phyloP scores from a whole-genome alignment of 768 basidiomycete species.

The Kondoa subrosea region DNA sequence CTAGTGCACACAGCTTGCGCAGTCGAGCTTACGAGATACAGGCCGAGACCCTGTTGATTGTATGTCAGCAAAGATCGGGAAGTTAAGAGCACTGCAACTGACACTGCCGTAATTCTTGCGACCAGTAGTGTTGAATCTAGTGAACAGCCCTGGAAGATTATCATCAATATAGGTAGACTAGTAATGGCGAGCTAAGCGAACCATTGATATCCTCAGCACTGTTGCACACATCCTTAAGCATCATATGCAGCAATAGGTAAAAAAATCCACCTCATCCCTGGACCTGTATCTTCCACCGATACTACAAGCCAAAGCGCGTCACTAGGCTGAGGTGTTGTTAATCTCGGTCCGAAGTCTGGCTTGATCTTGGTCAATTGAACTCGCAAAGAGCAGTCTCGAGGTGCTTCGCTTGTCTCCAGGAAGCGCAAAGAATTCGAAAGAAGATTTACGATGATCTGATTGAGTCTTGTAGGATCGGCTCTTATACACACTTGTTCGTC shows the following conservation, averaged over 20 bases:
- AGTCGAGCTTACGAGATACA: slow-evolving; percentile 3
- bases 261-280: slow-evolving; percentile 13
- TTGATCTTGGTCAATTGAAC: background rate
- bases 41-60: slow-evolving; percentile 8
- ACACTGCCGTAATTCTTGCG: background rate
- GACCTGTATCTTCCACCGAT: slow-evolving; percentile 9
- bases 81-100: no score
- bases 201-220: slow-evolving; percentile 4
- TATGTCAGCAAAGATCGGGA: no score
- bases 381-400: slow-evolving; percentile 2
- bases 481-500: background rate
- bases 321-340: background rate
- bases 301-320: slow-evolving; percentile 10
- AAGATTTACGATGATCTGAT: slow-evolving; percentile 15
- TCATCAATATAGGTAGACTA: no score
- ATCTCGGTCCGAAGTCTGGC: slow-evolving; percentile 2
- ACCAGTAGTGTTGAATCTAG: slow-evolving; percentile 11
- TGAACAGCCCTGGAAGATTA: no score
- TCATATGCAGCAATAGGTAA: no score
- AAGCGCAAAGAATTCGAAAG: slow-evolving; percentile 14
- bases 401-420: slow-evolving; percentile 6
- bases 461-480: slow-evolving; percentile 16
- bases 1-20: background rate
- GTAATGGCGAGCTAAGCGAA: no score
- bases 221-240: no score